Evolutionary conservation across 768 basidiomycete genomes (phyloP), one percentile per base, ranked within the genome.

Genomic region (Hypholoma sublateritium): DNA sequence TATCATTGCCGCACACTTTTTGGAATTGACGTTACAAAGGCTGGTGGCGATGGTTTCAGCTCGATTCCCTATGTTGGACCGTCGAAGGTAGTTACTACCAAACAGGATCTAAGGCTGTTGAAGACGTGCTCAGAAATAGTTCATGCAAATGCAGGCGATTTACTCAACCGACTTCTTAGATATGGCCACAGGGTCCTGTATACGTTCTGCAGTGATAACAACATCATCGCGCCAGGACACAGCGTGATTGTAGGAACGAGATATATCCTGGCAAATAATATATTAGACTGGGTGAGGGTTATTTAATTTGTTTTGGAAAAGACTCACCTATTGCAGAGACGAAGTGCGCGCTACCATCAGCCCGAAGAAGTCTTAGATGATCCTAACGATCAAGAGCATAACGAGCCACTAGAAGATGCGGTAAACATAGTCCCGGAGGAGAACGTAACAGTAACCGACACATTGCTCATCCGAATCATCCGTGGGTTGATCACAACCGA

Each of bases 1-100:
- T 32, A 48, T 16, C 63, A 65, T 36, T 52, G 24, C 28, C 49
- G 56, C 4, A 35, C 35, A 2, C 39, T 63, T 24, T 60, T 46
- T 47, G 56, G 55, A 22, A 63, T 63, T 50, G 25, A 60, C n/a
- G 35, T 45, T 2, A 52, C 17, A 2, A 16, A 46, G 2, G 44
- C 48, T 1, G 62, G 55, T 42, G 62, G 62, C 4, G 47, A 55
- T 7, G 25, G 45, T 11, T 50, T 28, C 34, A 19, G 21, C 12
- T 36, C 49, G 5, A 16, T 22, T 8, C 39, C 14, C 16, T 12
- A 42, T 7, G 14, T 19, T 42, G 39, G 39, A 5, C 39, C 39
- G 13, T 19, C 14, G 6, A 42, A 42, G 8, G 16, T 42, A 7
- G 39, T 42, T 13, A 42, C 39, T 13, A 42, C 39, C 2, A 16